Evolutionary conservation across 441 rosid genomes (phyloP).

Genomic region (Pelargonium myrrhifolium): DNA sequence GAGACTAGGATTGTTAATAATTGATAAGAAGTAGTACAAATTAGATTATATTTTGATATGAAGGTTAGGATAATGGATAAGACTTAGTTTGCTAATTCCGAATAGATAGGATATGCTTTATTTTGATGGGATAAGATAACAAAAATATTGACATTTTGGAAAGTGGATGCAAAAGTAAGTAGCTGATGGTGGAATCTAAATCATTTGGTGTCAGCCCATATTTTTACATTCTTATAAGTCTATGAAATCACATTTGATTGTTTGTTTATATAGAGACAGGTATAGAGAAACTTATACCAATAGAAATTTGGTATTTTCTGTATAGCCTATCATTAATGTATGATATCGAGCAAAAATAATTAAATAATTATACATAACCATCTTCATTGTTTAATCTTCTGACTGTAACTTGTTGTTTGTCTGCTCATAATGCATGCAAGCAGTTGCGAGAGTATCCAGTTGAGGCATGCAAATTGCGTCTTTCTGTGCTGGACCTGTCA

Average conservation of each 20-base stretch:
- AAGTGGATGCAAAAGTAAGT: background rate
- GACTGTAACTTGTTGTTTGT: constrained; percentile 4
- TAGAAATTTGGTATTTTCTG: background rate
- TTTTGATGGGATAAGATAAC: background rate
- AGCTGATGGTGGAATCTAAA: background rate
- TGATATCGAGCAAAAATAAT: background rate
- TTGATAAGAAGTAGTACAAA: background rate
- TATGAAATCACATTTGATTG: background rate
- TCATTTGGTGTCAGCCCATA: background rate
- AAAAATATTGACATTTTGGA: background rate
- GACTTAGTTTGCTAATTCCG: background rate
- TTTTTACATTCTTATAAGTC: background rate
- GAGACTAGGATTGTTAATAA: background rate
- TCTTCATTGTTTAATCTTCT: background rate
- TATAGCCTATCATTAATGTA: background rate
- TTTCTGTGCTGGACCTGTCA: constrained; percentile 82
- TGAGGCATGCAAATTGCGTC: constrained; percentile 65
- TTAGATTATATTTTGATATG: background rate
- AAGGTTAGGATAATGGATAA: background rate
- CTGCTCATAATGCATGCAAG: constrained; percentile 25
- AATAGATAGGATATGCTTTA: background rate
- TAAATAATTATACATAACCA: background rate
- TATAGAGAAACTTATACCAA: background rate
- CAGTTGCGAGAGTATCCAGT: constrained; percentile 80
- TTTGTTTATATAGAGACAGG: background rate